Percentiles rank a stretch among this genome's conserved stretches.
These are phyloP conservation scores for Diaporthe sp. DNA, from an alignment of 2,329 filamentous ascomycete genomes.

Conservation along the genomic window DNA sequence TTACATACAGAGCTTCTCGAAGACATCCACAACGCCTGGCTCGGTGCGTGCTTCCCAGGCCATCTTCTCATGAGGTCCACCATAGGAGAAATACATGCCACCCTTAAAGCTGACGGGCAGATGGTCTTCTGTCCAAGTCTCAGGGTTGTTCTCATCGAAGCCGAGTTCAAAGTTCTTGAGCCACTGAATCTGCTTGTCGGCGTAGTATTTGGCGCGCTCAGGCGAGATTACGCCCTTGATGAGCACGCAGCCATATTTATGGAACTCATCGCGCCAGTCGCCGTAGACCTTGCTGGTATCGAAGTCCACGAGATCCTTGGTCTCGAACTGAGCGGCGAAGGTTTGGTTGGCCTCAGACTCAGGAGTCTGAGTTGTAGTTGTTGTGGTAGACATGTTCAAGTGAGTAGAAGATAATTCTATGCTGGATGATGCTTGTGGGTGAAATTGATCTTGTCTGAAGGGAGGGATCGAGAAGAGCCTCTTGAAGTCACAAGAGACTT, in stretches of 20 bases:
- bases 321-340: slow-evolving; percentile 32
- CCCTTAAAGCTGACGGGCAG: slow-evolving; percentile 57
- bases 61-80: slow-evolving; percentile 61
- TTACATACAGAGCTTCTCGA: slow-evolving; percentile 55
- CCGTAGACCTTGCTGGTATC: slow-evolving; percentile 47
- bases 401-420: not conserved
- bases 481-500: not conserved
- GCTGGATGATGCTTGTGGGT: too few relatives aligned
- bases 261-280: slow-evolving; percentile 60
- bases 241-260: slow-evolving; percentile 54
- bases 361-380: slow-evolving; percentile 1
- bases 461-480: too few relatives aligned
- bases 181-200: slow-evolving; percentile 36
- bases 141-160: slow-evolving; percentile 39
- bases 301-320: slow-evolving; percentile 36
- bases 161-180: slow-evolving; percentile 42
- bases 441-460: not conserved
- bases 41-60: slow-evolving; percentile 61
- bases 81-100: slow-evolving; percentile 62
- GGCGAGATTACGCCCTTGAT: slow-evolving; percentile 54
- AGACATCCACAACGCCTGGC: slow-evolving; percentile 58
- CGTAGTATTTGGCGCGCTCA: slow-evolving; percentile 43
- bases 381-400: slow-evolving; percentile 14
- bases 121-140: slow-evolving; percentile 38
- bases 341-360: slow-evolving; percentile 15